These are phyloP conservation scores for Stephania cephalantha DNA, from an alignment of 164 flowering plant species.

Conservation along the genomic window DNA sequence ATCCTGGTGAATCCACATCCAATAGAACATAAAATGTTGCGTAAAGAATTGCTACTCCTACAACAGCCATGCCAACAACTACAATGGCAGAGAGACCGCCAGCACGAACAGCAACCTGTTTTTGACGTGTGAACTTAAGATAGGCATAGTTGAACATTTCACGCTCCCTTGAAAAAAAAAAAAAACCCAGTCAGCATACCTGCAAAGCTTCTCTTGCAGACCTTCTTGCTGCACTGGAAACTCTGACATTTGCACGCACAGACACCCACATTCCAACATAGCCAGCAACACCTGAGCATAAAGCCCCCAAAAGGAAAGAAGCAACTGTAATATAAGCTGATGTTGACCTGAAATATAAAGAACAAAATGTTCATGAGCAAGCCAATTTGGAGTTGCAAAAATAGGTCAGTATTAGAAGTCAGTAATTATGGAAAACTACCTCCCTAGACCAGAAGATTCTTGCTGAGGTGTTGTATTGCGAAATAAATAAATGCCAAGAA, in stretches of 20 bases:
- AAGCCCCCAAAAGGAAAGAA: slow-evolving; percentile 90
- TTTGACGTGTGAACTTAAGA: slow-evolving; percentile 12
- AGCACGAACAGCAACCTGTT: slow-evolving; percentile 95
- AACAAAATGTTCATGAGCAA: not conserved
- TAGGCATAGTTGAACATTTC: not conserved
- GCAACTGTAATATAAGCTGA: slow-evolving; percentile 90
- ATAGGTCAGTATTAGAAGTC: not conserved
- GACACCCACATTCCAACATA: slow-evolving; percentile 99
- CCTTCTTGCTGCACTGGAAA: slow-evolving; percentile 98
- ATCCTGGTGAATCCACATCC: slow-evolving; percentile 77
- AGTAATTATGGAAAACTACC: slow-evolving; percentile 32
- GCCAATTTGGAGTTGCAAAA: not conserved
- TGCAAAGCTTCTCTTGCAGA: slow-evolving; percentile 97
- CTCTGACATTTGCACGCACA: slow-evolving; percentile 97
- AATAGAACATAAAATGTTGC: slow-evolving; percentile 83
- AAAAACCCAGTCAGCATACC: slow-evolving; percentile 34
- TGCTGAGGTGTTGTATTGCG: slow-evolving; percentile 86
- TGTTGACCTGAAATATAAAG: slow-evolving; percentile 47
- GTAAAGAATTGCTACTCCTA: slow-evolving; percentile 86
- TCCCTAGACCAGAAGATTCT: slow-evolving; percentile 82
- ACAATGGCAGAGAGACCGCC: slow-evolving; percentile 96
- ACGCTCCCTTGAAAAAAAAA: not conserved
- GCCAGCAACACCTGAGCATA: slow-evolving; percentile 96
- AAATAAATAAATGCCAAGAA: slow-evolving; percentile 71
- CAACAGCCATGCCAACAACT: slow-evolving; percentile 97